A percentile compares a stretch with the other conserved stretches of the same genome.
Evolutionary conservation across 1,139 yeast species (phyloP).

Genomic region (Hansenula anomala): DNA sequence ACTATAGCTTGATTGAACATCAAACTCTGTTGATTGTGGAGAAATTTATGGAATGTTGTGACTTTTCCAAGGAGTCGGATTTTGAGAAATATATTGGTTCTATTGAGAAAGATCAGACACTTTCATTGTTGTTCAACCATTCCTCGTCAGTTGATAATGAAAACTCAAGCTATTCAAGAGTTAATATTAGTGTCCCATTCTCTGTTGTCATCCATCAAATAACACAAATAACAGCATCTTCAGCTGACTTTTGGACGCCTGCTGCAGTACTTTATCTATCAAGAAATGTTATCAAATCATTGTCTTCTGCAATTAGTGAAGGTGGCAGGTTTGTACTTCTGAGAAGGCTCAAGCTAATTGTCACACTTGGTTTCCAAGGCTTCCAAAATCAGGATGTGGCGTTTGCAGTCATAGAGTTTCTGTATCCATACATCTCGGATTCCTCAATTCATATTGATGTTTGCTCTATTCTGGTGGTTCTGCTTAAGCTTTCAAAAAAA

Average conservation of each 20-base stretch:
- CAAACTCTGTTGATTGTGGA: conserved; percentile 29
- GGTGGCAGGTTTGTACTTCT: conserved; percentile 26
- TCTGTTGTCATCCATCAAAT: conserved; percentile 25
- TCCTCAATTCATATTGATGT: conserved; percentile 24
- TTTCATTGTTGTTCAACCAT: too few relatives aligned
- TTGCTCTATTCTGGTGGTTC: conserved; percentile 8
- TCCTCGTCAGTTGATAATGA: too few relatives aligned
- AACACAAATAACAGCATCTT: conserved; percentile 19
- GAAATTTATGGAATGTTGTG: conserved; percentile 34
- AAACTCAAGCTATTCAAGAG: too few relatives aligned
- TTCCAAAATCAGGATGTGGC: conserved; percentile 19
- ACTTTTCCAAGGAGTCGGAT: conserved; percentile 30
- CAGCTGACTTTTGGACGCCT: conserved; percentile 33
- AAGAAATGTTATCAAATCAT: conserved; percentile 28
- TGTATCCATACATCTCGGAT: conserved; percentile 23
- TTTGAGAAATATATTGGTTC: conserved; percentile 19
- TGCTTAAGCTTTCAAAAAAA: too few relatives aligned
- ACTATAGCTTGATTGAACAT: conserved; percentile 17
- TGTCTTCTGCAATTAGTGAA: conserved; percentile 23
- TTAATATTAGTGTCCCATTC: conserved; percentile 22
- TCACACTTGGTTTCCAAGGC: conserved; percentile 26
- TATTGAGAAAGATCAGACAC: background rate
- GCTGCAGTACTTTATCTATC: conserved; percentile 34
- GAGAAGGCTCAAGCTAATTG: conserved; percentile 37
- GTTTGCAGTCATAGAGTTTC: conserved; percentile 21